Evolutionary conservation across 202 grass and related monocot genomes (phyloP).

Genomic region (Digitaria exilis): DNA sequence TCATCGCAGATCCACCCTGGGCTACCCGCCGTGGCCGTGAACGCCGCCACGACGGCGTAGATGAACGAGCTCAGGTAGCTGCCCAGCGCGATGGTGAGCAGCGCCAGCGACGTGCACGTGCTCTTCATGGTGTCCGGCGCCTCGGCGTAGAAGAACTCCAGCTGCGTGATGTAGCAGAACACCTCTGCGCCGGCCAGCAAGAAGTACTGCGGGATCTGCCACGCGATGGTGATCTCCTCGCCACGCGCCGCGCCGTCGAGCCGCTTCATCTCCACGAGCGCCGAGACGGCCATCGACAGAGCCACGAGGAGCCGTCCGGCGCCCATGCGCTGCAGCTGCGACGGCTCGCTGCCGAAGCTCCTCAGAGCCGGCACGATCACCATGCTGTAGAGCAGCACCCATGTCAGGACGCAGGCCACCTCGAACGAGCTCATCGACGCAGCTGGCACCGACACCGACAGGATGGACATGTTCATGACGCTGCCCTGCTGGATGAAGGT

Average conservation of each 20-base stretch:
- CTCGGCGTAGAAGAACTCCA: conserved; percentile 83
- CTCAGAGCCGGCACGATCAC: conserved; percentile 46
- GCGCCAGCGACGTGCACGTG: conserved; percentile 64
- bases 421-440: conserved; percentile 65
- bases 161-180: conserved; percentile 64
- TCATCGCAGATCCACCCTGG: conserved; percentile 76
- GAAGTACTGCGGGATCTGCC: conserved; percentile 71
- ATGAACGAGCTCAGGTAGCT: conserved; percentile 73
- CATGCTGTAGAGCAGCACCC: conserved; percentile 61
- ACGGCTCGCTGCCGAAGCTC: conserved; percentile 39
- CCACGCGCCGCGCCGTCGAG: conserved; percentile 33
- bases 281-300: conserved; percentile 55
- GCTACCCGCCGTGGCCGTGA: conserved; percentile 36
- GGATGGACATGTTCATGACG: conserved; percentile 51
- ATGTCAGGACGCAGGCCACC: conserved; percentile 50
- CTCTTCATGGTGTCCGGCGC: conserved; percentile 86
- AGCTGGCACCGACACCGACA: conserved; percentile 49
- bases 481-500: conserved; percentile 82
- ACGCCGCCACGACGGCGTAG: conserved; percentile 45
- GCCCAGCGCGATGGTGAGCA: conserved; percentile 67
- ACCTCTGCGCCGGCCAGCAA: conserved; percentile 59
- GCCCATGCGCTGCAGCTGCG: conserved; percentile 71
- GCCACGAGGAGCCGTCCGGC: conserved; percentile 66
- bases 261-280: conserved; percentile 60
- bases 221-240: conserved; percentile 52